A percentile compares a stretch with the other conserved stretches of the same genome.
Evolutionary conservation across 1,284 basidiomycete species (phyloP).

Genomic region (Apiotrichum veenhuisii): DNA sequence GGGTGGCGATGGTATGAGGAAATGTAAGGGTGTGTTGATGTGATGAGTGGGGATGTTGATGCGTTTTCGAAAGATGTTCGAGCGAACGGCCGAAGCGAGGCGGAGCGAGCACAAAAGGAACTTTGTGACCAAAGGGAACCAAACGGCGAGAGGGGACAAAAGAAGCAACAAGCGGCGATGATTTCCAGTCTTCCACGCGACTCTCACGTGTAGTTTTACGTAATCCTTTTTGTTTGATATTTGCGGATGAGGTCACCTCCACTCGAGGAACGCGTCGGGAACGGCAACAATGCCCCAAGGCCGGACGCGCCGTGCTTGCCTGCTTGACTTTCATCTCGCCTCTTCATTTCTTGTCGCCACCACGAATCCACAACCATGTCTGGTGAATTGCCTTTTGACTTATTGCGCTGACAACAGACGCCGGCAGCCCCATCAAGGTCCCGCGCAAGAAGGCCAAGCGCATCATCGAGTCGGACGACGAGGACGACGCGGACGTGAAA

Average conservation of each 20-base stretch:
- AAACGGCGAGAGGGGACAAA: no score
- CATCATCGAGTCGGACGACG: conserved; percentile 64
- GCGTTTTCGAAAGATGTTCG: background rate
- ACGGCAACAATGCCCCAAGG: no score
- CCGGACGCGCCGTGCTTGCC: background rate
- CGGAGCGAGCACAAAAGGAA: no score
- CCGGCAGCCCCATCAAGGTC: conserved; percentile 25
- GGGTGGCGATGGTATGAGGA: no score
- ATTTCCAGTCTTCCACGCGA: no score
- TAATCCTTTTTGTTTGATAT: background rate
- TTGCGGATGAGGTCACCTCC: background rate
- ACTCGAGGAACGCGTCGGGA: background rate
- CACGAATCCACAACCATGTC: conserved; percentile 10
- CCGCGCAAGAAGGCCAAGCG: conserved; percentile 56
- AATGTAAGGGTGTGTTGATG: background rate
- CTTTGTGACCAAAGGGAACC: no score
- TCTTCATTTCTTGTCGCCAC: background rate
- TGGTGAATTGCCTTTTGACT: background rate
- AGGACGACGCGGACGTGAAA: conserved; percentile 45
- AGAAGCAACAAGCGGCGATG: background rate
- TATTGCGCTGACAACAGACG: conserved; percentile 17
- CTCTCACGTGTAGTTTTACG: background rate
- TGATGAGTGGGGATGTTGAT: background rate
- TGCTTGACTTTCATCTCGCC: background rate
- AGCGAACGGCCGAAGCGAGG: background rate